A percentile compares a stretch with the other conserved stretches of the same genome.
These are phyloP conservation scores for Penicillium sp. DNA, from an alignment of 2,329 filamentous ascomycete genomes.

Conservation along the genomic window DNA sequence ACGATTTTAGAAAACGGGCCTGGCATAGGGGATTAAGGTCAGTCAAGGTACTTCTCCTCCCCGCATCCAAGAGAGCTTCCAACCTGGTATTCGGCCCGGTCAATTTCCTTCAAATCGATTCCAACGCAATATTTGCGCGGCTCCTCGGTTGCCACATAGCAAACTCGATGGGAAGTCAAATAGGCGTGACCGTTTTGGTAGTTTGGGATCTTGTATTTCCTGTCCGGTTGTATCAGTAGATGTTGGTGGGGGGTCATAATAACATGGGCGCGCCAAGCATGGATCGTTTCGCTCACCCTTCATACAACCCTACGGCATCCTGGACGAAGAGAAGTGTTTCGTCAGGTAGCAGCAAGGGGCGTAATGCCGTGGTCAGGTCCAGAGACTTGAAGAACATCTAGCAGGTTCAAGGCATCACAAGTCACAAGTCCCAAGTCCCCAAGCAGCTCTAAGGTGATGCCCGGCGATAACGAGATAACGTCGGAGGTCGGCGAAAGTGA, in stretches of 20 bases:
- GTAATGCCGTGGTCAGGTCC: constrained; percentile 93
- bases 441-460: background rate
- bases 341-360: constrained; percentile 88
- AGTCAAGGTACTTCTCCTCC: background rate
- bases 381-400: constrained; percentile 97
- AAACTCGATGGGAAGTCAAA: constrained; percentile 90
- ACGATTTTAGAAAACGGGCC: constrained; percentile 94
- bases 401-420: constrained; percentile 44
- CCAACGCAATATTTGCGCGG: constrained; percentile 83
- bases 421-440: background rate
- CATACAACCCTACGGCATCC: constrained; percentile 95
- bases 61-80: constrained; percentile 33
- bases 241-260: constrained; percentile 14
- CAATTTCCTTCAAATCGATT: constrained; percentile 87
- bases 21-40: constrained; percentile 38
- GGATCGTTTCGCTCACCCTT: constrained; percentile 73
- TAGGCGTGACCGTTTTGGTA: constrained; percentile 97
- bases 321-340: constrained; percentile 96
- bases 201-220: constrained; percentile 92
- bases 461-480: constrained; percentile 21
- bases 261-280: background rate
- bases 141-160: constrained; percentile 89
- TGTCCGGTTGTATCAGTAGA: constrained; percentile 45
- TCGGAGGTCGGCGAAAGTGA: background rate
- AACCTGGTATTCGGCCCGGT: constrained; percentile 87